Percentiles rank a stretch among this genome's conserved stretches.
Evolutionary conservation across 768 basidiomycete genomes (phyloP).

Genomic region (Trametopsis cervina): DNA sequence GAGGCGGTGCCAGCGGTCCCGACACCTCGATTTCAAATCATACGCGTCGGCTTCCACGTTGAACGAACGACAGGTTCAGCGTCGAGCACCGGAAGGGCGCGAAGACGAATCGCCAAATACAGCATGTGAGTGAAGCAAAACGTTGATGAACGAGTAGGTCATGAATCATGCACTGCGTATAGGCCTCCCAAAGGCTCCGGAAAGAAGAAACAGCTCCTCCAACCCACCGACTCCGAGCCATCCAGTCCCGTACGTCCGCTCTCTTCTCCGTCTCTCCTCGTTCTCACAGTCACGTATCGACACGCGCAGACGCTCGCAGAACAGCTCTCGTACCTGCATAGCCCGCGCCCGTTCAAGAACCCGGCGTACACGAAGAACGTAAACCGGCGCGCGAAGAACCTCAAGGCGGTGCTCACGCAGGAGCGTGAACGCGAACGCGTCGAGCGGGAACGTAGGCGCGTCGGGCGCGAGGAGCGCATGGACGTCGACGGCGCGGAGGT

Average conservation of each 20-base stretch:
- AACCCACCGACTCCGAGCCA: slow-evolving; percentile 20
- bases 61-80: too few relatives aligned
- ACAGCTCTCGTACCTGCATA: slow-evolving; percentile 65
- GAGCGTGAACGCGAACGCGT: slow-evolving; percentile 73
- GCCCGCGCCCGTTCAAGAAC: slow-evolving; percentile 75
- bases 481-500: slow-evolving; percentile 40
- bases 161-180: too few relatives aligned
- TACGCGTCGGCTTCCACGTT: too few relatives aligned
- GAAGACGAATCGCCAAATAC: too few relatives aligned
- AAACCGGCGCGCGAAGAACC: slow-evolving; percentile 68
- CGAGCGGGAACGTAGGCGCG: slow-evolving; percentile 53
- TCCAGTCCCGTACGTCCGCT: slow-evolving; percentile 21
- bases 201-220: slow-evolving; percentile 23
- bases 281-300: not conserved
- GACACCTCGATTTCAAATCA: too few relatives aligned
- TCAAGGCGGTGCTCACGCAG: slow-evolving; percentile 71
- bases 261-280: not conserved
- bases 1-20: too few relatives aligned
- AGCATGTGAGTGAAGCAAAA: too few relatives aligned
- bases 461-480: slow-evolving; percentile 49
- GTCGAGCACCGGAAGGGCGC: too few relatives aligned
- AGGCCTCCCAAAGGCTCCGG: slow-evolving; percentile 30
- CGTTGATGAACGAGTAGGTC: too few relatives aligned
- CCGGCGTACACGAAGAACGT: slow-evolving; percentile 60
- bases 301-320: slow-evolving; percentile 56